Percentiles rank a stretch among this genome's conserved stretches.
phyloP scores from a whole-genome alignment of 371 early-diverging fungal species.

The Nosema granulosis region DNA sequence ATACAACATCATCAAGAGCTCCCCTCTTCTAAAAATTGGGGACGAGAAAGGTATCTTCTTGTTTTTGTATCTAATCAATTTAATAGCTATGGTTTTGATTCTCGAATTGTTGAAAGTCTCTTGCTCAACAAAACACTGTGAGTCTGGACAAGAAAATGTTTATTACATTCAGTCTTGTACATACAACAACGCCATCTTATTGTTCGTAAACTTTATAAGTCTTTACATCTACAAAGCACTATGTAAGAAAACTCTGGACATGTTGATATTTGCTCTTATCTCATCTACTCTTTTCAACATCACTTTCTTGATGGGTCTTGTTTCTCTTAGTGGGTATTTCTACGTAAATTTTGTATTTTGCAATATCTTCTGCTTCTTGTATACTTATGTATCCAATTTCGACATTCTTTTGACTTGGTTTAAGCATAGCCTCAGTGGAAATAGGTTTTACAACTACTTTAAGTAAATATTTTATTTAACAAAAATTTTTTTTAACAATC shows the following conservation, averaged over 20 bases:
- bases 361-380: conserved; percentile 6
- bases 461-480: too few species aligned
- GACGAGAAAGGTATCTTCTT: conserved; percentile 43
- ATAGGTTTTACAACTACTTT: neutral
- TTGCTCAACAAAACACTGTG: neutral
- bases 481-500: too few species aligned
- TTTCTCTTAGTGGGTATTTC: conserved; percentile 30
- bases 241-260: conserved; percentile 10
- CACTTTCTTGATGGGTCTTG: conserved; percentile 24
- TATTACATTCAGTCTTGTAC: conserved; percentile 34
- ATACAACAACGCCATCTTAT: conserved; percentile 30
- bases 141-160: conserved; percentile 15
- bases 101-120: conserved; percentile 13
- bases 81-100: conserved; percentile 6
- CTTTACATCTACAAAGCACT: conserved; percentile 38
- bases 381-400: conserved; percentile 20
- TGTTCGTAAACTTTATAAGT: conserved; percentile 44
- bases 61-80: conserved; percentile 17
- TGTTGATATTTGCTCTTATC: conserved; percentile 7
- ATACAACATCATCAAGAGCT: neutral
- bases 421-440: neutral
- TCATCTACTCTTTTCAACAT: conserved; percentile 7
- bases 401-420: conserved; percentile 2
- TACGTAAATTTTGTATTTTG: conserved; percentile 29
- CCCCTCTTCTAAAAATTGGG: conserved; percentile 1